phyloP scores from a whole-genome alignment of 768 basidiomycete species.

The Mycena haematopus region DNA sequence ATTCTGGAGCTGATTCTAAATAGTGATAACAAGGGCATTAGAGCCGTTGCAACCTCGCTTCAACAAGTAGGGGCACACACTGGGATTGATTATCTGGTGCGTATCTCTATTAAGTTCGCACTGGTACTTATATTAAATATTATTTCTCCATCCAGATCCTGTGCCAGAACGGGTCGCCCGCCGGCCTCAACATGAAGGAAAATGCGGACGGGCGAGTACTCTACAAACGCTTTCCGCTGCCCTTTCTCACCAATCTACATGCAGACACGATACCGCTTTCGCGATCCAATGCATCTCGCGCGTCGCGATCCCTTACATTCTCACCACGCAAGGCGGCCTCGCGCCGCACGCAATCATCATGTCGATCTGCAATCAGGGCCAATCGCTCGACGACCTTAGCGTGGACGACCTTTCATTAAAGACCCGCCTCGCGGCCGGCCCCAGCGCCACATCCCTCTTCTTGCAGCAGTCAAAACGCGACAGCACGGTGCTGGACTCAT shows the following conservation, averaged over 20 bases:
- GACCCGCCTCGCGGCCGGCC: neutral
- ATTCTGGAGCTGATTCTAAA: too few relatives aligned
- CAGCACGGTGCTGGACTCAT: conserved; percentile 9
- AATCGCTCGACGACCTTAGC: neutral
- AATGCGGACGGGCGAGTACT: conserved; percentile 6
- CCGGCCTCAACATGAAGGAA: neutral
- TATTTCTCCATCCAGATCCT: conserved; percentile 11
- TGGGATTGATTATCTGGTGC: conserved; percentile 10
- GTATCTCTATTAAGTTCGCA: neutral
- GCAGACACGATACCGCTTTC: conserved; percentile 1
- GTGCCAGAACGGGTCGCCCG: neutral
- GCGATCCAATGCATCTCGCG: conserved; percentile 12
- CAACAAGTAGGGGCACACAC: neutral
- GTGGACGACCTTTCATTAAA: conserved; percentile 9
- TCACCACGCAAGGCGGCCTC: conserved; percentile 19
- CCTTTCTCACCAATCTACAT: neutral
- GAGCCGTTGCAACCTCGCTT: neutral
- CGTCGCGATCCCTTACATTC: conserved; percentile 12
- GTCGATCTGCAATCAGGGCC: neutral
- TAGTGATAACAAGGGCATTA: conserved; percentile 10
- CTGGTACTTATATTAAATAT: too few relatives aligned
- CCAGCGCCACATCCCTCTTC: neutral
- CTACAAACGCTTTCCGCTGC: neutral
- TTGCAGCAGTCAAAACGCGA: conserved; percentile 12
- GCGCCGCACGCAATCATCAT: conserved; percentile 9